Base-by-base conservation (phyloP, 202 grass and related monocot species). In the Saccharum hybrid region DNA sequence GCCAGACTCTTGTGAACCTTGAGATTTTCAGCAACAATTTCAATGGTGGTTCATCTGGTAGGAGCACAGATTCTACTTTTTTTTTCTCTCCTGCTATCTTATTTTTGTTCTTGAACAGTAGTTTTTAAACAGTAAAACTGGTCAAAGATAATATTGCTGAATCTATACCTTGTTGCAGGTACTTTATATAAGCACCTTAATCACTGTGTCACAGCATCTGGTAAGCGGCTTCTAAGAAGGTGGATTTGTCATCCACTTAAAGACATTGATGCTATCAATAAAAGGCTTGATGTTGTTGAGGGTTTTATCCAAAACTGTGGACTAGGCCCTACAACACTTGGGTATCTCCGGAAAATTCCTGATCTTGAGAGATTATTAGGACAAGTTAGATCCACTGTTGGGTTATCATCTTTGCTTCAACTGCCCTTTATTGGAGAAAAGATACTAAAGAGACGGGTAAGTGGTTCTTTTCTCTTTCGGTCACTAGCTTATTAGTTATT, bases 1-100 rank as follows among this genome's bases (percentile, higher is more conserved):
- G 95, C 23, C 95, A 98, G 71, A 94, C 95, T 63, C 95, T 98
- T 43, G 85, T 94, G 67, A 98, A 98, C 90, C 95, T 98, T 74
- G 95, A 98, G 82, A 91, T 98, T 83, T 98, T 98, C 83, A 83
- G 74, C 75, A 98, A 98, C 68, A 98, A 71, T 83, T 83, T 83
- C 77, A 92, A 98, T 81, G 92, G 92, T 26, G 87, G 95, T 41
- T 79, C 87, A 80, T 88, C 95, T 88, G 95, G 92, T 93, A 86
- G 34, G 75, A 57, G 28, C 52, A n/a, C 7, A 28, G 72, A 12
- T 79, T 87, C 68, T 68, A 38, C 77, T 21, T 78, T 48, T 13
- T 18, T 77, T 48, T 21, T 56, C 26, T 11, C 9, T 23, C 3
- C 22, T 78, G 21, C 14, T 72, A 76, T 72, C 57, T 79, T 79